Evolutionary conservation across 345 rosid genomes (phyloP), one percentile per base, ranked within the genome.

Genomic region (Eucalyptus globulus): DNA sequence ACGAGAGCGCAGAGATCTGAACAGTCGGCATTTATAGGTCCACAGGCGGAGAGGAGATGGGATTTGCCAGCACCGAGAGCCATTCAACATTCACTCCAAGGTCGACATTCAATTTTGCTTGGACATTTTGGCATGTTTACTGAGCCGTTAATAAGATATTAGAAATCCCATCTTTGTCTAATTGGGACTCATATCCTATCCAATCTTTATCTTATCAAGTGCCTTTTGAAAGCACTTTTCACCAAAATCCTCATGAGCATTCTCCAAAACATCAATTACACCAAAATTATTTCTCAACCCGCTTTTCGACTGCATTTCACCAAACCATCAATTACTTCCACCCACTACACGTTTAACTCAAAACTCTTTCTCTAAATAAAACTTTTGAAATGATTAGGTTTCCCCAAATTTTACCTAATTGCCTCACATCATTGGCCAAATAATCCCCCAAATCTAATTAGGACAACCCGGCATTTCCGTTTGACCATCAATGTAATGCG

Each of bases 161-260:
- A 67, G 21, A 31, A 67, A n/a, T 31, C 40, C 40, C 21, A 31
- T 31, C 6, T 67, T 31, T 67, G 5, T 15, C 40, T 9, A 67
- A 67, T 8, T n/a, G 19, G 17, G 0, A 4, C 9, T 0, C 1
- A 1, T n/a, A n/a, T 67, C 22, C 3, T 31, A 31, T 67, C 22
- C 6, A 31, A 67, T 4, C 37, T 51, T 15, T 65, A n/a, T 65
- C 76, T 65, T n/a, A n/a, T 15, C 22, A n/a, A 31, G 22, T 31
- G 2, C 11, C 10, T 9, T 24, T 15, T 31, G 34, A 67, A n/a
- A 31, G 22, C 80, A 67, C 5, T 8, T 15, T 67, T 67, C 15
- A 67, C 11, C 80, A 15, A 15, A 67, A 67, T 67, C 6, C 6
- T 31, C 34, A 31, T 15, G 9, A 31, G 43, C 19, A 31, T 31